Evolutionary conservation across 306 rosid genomes (phyloP).

Genomic region (Quercus suber): DNA sequence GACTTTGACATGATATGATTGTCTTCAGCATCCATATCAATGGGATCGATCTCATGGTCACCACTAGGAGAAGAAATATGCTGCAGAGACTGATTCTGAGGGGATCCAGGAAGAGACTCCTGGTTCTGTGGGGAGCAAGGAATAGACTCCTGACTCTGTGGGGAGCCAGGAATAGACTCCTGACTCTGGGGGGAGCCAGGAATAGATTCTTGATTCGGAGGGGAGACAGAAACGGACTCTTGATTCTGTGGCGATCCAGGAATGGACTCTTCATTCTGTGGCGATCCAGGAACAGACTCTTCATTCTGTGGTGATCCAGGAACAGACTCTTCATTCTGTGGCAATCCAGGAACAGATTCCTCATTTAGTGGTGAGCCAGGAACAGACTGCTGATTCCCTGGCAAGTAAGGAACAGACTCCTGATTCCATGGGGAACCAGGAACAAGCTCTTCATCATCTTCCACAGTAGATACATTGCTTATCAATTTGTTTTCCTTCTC

Average conservation of each 20-base stretch:
- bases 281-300: neutral
- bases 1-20: conserved; percentile 17
- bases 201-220: no score
- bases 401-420: conserved; percentile 27
- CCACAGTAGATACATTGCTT: conserved; percentile 17
- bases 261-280: no score
- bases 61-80: conserved; percentile 27
- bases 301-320: neutral
- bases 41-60: conserved; percentile 25
- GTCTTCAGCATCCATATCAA: conserved; percentile 36
- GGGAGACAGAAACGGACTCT: neutral
- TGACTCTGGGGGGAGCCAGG: neutral
- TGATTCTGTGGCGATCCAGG: no score
- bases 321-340: conserved; percentile 9
- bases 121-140: conserved; percentile 27
- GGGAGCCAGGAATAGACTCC: conserved; percentile 36
- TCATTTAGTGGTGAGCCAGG: conserved; percentile 16
- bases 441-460: conserved; percentile 32
- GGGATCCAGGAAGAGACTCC: conserved; percentile 25
- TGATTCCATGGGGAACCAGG: conserved; percentile 27
- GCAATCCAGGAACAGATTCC: neutral
- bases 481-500: conserved; percentile 36
- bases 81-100: conserved; percentile 17
- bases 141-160: conserved; percentile 19
- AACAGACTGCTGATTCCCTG: conserved; percentile 12